These are phyloP conservation scores for Fistulinella prunicolor DNA, from an alignment of 768 basidiomycete genomes.

Conservation along the genomic window DNA sequence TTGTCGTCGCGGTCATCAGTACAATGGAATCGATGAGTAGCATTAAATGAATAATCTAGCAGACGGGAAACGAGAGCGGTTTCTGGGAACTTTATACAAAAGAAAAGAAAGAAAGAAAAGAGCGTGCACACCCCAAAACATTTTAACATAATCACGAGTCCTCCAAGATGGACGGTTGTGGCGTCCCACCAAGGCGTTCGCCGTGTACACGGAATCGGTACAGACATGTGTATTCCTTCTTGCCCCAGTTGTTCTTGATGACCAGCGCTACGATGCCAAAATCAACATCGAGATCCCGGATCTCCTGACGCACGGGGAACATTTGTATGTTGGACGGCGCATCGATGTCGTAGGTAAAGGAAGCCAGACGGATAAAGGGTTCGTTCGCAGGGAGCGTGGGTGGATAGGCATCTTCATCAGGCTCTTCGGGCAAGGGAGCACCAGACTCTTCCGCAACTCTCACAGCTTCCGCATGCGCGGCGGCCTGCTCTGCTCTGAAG, in stretches of 20 bases:
- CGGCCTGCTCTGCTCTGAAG: conserved; percentile 49
- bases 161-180: conserved; percentile 33
- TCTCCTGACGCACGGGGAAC: conserved; percentile 68
- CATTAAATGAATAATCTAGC: conserved; percentile 27
- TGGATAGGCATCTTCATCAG: conserved; percentile 43
- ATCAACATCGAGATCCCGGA: conserved; percentile 70
- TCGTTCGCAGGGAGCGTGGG: conserved; percentile 43
- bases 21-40: conserved; percentile 15
- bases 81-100: neutral
- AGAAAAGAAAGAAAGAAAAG: conserved; percentile 1
- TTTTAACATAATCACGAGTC: conserved; percentile 12
- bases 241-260: conserved; percentile 86
- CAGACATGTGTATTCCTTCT: conserved; percentile 79
- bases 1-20: conserved; percentile 27
- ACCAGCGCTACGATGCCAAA: conserved; percentile 81
- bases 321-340: conserved; percentile 67
- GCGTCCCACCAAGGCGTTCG: conserved; percentile 43
- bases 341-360: conserved; percentile 60
- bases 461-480: conserved; percentile 32
- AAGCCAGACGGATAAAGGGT: conserved; percentile 62
- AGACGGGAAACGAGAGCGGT: conserved; percentile 6
- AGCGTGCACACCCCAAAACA: conserved; percentile 7
- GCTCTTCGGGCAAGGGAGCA: conserved; percentile 15
- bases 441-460: conserved; percentile 33
- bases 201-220: conserved; percentile 86